Conservation (phyloP, 2,329 filamentous ascomycete genomes). For the Apiospora saccharicola region DNA sequence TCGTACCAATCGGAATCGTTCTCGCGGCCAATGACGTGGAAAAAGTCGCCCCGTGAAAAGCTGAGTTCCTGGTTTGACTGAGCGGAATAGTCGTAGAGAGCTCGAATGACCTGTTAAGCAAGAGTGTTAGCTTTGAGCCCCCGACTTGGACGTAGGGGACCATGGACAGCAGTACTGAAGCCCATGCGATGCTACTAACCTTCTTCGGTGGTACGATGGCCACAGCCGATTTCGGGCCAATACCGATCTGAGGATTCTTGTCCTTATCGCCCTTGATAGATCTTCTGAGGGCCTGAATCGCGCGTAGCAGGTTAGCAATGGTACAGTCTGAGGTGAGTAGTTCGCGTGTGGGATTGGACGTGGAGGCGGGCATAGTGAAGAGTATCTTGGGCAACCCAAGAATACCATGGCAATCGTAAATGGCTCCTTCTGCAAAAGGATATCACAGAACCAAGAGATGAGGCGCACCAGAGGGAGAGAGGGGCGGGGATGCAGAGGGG, state of each 20-base stretch:
- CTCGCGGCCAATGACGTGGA: constrained; percentile 96
- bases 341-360: constrained; percentile 31
- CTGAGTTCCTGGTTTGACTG: constrained; percentile 80
- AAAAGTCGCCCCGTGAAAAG: constrained; percentile 95
- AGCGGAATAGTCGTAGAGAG: constrained; percentile 90
- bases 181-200: constrained; percentile 55
- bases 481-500: constrained; percentile 25
- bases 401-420: constrained; percentile 22
- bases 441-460: constrained; percentile 20
- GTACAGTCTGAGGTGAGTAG: constrained; percentile 34
- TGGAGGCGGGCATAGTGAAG: constrained; percentile 38
- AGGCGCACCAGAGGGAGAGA: constrained; percentile 28
- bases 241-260: constrained; percentile 75
- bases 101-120: constrained; percentile 83
- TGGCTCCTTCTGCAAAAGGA: constrained; percentile 26
- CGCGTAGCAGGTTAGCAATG: constrained; percentile 48
- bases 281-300: constrained; percentile 76
- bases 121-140: constrained; percentile 31
- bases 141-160: no score
- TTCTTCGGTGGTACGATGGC: constrained; percentile 94
- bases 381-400: constrained; percentile 27
- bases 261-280: constrained; percentile 92
- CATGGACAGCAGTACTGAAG: neutral
- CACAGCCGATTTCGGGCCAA: constrained; percentile 84
- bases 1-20: constrained; percentile 98